These are phyloP conservation scores for Trametes polyzona DNA, from an alignment of 1,284 basidiomycete species.

Conservation along the genomic window DNA sequence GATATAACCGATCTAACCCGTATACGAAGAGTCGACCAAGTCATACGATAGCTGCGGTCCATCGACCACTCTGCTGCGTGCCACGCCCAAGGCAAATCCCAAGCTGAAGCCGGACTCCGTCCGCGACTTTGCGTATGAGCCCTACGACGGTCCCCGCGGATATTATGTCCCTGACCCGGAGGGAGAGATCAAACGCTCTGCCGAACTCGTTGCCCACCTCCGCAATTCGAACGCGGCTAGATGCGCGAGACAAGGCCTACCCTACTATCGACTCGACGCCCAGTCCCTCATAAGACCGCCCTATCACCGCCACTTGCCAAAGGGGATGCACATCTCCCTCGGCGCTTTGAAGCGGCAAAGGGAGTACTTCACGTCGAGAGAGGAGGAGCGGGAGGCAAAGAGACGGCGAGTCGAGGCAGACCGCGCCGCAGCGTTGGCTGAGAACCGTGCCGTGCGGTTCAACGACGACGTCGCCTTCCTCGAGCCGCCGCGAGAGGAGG, in stretches of 20 bases:
- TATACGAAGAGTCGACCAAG: background rate
- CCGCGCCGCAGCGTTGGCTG: slow-evolving; percentile 4
- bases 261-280: slow-evolving; percentile 20
- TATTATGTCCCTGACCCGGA: slow-evolving; percentile 32
- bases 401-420: slow-evolving; percentile 9
- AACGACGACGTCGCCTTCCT: slow-evolving; percentile 4
- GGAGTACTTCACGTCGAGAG: background rate
- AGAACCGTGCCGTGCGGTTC: slow-evolving; percentile 12
- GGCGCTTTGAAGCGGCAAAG: slow-evolving; percentile 24
- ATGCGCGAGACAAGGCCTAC: slow-evolving; percentile 20
- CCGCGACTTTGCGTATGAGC: slow-evolving; percentile 32
- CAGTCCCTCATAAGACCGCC: slow-evolving; percentile 1
- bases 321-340: slow-evolving; percentile 7
- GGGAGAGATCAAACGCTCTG: slow-evolving; percentile 21
- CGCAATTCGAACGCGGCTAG: slow-evolving; percentile 24
- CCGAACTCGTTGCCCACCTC: slow-evolving; percentile 27
- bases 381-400: slow-evolving; percentile 9
- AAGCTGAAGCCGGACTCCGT: slow-evolving; percentile 24
- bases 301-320: slow-evolving; percentile 17
- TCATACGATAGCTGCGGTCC: slow-evolving; percentile 10
- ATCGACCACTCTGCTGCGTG: slow-evolving; percentile 10
- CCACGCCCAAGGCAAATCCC: background rate
- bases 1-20: background rate
- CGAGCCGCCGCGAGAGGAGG: slow-evolving; percentile 1
- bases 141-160: slow-evolving; percentile 28